A percentile compares a stretch with the other conserved stretches of the same genome.
phyloP scores from a whole-genome alignment of 2,329 filamentous ascomycete species.

The Truncatella angustata region DNA sequence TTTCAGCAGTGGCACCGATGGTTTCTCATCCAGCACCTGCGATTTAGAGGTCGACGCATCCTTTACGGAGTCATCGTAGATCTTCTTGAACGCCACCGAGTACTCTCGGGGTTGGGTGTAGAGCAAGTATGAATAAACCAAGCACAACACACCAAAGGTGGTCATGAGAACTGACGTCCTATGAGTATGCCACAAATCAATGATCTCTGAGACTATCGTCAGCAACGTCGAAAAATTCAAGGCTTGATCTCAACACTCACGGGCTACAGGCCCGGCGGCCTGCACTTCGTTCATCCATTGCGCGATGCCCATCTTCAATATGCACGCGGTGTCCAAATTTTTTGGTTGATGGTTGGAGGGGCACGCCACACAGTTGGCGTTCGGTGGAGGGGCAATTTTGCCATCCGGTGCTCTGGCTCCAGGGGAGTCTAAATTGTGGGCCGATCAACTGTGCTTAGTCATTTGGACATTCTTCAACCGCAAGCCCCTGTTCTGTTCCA shows the following conservation, averaged over 20 bases:
- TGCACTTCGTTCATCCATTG: conserved; percentile 4
- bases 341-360: not conserved
- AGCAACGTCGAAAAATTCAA: not conserved
- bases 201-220: conserved; percentile 25
- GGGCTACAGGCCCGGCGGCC: conserved; percentile 4
- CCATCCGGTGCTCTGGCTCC: not conserved
- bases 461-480: too few relatives aligned
- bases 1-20: conserved; percentile 16
- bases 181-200: conserved; percentile 45
- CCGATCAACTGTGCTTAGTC: not conserved
- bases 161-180: conserved; percentile 42
- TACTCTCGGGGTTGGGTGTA: conserved; percentile 26
- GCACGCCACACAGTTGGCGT: not conserved
- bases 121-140: conserved; percentile 29
- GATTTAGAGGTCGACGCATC: not conserved
- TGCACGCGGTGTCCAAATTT: not conserved
- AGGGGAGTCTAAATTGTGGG: not conserved
- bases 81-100: conserved; percentile 27
- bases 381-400: conserved; percentile 8
- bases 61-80: conserved; percentile 9
- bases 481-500: too few relatives aligned
- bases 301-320: conserved; percentile 1
- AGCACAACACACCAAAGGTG: conserved; percentile 32
- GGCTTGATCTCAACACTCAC: not conserved
- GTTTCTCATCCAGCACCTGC: conserved; percentile 16